phyloP scores from a whole-genome alignment of 202 grass and related monocot species.

The Dendrocalamus latiflorus region DNA sequence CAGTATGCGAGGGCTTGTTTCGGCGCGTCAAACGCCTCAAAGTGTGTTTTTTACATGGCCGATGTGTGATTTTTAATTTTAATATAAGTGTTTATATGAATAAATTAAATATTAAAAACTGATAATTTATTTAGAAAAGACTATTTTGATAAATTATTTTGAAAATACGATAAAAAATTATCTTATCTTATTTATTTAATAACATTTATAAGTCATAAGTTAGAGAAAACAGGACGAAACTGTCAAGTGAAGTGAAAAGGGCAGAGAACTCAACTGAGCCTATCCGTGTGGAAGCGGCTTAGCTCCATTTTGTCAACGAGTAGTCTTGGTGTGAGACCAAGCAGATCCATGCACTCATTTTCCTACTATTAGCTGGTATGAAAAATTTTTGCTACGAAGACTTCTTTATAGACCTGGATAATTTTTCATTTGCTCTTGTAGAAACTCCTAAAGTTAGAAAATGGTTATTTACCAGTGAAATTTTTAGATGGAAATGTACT shows the following conservation, averaged over 20 bases:
- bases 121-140: no score
- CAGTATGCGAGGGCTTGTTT: neutral
- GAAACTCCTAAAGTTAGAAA: neutral
- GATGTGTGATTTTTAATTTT: no score
- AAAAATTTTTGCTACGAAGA: neutral
- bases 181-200: no score
- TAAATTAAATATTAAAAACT: no score
- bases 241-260: neutral
- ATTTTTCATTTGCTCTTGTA: neutral
- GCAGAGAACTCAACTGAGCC: neutral
- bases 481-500: no score
- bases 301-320: neutral
- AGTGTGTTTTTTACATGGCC: neutral
- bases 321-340: neutral
- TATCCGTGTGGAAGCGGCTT: neutral
- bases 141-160: no score
- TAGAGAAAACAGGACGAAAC: no score
- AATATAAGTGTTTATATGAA: no score
- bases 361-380: neutral
- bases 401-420: neutral
- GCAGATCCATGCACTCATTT: neutral
- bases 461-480: neutral
- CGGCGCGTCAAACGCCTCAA: slow-evolving; percentile 12
- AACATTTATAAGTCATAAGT: no score
- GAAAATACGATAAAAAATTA: fast-evolving